phyloP scores from a whole-genome alignment of 1,284 basidiomycete species.

The Marasmius tenuissimus region DNA sequence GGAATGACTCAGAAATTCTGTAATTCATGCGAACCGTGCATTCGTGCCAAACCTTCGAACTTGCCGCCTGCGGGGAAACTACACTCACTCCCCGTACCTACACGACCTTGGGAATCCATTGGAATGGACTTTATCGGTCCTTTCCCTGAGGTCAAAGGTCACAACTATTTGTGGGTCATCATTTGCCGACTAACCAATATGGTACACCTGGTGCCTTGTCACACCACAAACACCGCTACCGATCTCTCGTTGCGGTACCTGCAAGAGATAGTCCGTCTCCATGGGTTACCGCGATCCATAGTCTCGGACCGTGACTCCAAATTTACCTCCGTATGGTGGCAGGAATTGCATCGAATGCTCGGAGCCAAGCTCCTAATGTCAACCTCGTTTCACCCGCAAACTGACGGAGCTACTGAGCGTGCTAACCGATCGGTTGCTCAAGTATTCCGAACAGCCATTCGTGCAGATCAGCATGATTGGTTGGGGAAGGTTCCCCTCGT shows the following conservation, averaged over 20 bases:
- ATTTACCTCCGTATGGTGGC: slow-evolving; percentile 28
- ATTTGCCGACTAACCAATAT: slow-evolving; percentile 20
- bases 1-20: slow-evolving; percentile 20
- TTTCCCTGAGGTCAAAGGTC: slow-evolving; percentile 20
- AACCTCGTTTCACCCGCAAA: not conserved
- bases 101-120: slow-evolving; percentile 24
- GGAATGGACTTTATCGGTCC: slow-evolving; percentile 29
- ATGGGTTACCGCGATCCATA: slow-evolving; percentile 22
- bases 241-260: slow-evolving; percentile 10
- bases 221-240: slow-evolving; percentile 11
- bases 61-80: slow-evolving; percentile 16
- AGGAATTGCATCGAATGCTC: slow-evolving; percentile 22
- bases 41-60: slow-evolving; percentile 10
- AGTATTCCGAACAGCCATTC: slow-evolving; percentile 26
- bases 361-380: slow-evolving; percentile 17
- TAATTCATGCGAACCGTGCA: slow-evolving; percentile 17
- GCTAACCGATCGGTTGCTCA: slow-evolving; percentile 23
- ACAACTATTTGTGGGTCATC: slow-evolving; percentile 11
- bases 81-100: slow-evolving; percentile 6
- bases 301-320: slow-evolving; percentile 25
- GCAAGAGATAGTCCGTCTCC: slow-evolving; percentile 21
- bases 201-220: slow-evolving; percentile 21
- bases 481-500: slow-evolving; percentile 25
- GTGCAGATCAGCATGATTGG: slow-evolving; percentile 34
- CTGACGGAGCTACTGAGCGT: slow-evolving; percentile 20